Conservation (phyloP, 106 monocot genomes). For the Dioscorea alata region DNA sequence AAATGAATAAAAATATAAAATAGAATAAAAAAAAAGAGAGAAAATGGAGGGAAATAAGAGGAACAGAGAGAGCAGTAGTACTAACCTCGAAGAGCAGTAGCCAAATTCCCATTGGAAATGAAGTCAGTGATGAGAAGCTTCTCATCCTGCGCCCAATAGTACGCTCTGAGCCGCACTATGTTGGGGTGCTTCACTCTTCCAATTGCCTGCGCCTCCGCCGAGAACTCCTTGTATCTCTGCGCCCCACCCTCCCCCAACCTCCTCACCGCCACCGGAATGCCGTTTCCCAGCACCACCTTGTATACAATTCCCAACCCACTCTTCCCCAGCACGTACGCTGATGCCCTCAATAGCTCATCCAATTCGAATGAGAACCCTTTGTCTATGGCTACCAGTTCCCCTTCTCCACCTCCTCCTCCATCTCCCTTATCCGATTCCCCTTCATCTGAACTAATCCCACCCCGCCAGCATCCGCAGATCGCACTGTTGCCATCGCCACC, state of each 20-base stretch:
- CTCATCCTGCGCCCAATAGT: constrained; percentile 85
- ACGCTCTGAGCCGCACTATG: constrained; percentile 73
- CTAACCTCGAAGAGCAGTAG: constrained; percentile 66
- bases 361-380: constrained; percentile 70
- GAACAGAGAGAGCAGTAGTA: neutral
- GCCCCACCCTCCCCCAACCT: constrained; percentile 51
- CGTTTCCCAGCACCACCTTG: constrained; percentile 89
- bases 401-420: constrained; percentile 15
- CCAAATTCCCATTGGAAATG: constrained; percentile 74
- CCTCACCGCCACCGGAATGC: constrained; percentile 70
- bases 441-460: neutral
- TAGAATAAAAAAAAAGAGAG: too few relatives aligned
- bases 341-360: constrained; percentile 83
- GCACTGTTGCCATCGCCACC: constrained; percentile 3
- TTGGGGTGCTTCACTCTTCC: constrained; percentile 61
- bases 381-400: constrained; percentile 62
- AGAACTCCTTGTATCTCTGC: constrained; percentile 68
- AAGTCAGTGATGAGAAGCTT: constrained; percentile 85
- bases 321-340: constrained; percentile 91
- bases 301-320: constrained; percentile 80
- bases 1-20: too few relatives aligned
- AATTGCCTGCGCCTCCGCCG: constrained; percentile 62
- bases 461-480: neutral
- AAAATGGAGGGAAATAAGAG: too few relatives aligned
- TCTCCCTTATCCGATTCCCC: neutral